Conservation (phyloP, 768 basidiomycete genomes). For the Rhizopogon roseolus region DNA sequence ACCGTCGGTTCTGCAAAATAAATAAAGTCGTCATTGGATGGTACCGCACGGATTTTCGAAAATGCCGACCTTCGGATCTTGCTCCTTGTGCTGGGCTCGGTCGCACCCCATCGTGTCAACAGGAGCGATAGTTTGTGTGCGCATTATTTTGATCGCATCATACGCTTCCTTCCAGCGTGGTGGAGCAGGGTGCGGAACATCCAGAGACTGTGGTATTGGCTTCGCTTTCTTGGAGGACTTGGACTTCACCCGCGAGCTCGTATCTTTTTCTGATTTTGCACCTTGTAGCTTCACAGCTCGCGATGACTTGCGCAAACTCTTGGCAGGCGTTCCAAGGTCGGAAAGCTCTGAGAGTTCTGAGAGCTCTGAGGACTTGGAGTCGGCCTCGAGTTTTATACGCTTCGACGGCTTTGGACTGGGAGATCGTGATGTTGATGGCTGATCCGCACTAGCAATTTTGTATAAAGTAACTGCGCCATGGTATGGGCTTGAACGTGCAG, state of each 20-base stretch:
- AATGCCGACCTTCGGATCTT: constrained; percentile 55
- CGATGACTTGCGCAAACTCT: background rate
- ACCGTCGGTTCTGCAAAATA: constrained; percentile 61
- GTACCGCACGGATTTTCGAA: constrained; percentile 4
- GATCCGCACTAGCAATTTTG: constrained; percentile 18
- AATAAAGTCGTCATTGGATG: background rate
- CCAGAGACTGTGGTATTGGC: constrained; percentile 48
- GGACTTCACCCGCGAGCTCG: background rate
- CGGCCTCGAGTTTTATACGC: constrained; percentile 26
- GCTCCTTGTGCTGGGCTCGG: constrained; percentile 57
- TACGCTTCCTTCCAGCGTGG: constrained; percentile 66
- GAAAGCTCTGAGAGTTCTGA: background rate
- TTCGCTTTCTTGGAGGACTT: constrained; percentile 50
- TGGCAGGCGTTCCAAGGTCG: background rate
- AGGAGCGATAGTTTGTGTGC: constrained; percentile 66
- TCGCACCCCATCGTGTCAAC: constrained; percentile 94
- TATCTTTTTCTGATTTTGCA: background rate
- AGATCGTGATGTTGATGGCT: constrained; percentile 12
- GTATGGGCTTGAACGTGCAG: constrained; percentile 40
- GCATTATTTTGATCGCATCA: constrained; percentile 71
- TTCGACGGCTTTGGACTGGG: constrained; percentile 18
- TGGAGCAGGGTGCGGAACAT: constrained; percentile 63
- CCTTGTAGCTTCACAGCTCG: constrained; percentile 1
- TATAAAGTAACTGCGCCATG: constrained; percentile 38
- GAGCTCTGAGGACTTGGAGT: constrained; percentile 4